Percentiles rank a stretch among this genome's conserved stretches.
These are phyloP conservation scores for Phanerodontia chrysosporium DNA, from an alignment of 768 basidiomycete species.

Conservation along the genomic window DNA sequence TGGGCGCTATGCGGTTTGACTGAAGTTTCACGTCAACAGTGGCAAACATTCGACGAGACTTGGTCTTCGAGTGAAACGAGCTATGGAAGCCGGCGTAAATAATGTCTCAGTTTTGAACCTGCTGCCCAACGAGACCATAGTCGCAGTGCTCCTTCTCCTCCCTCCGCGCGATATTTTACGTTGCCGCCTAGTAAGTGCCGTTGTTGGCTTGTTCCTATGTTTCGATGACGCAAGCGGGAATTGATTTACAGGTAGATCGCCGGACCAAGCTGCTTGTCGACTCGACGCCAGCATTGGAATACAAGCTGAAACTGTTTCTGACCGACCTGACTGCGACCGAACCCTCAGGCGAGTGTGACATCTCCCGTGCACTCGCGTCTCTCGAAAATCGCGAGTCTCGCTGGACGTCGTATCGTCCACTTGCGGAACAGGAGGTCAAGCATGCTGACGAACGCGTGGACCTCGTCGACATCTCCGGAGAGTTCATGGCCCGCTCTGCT, in stretches of 20 bases:
- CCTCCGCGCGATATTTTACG: too few species aligned
- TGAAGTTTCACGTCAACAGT: too few species aligned
- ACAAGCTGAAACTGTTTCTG: not conserved
- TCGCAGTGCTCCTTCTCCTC: too few species aligned
- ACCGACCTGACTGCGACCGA: not conserved
- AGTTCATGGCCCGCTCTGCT: not conserved
- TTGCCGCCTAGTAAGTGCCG: too few species aligned
- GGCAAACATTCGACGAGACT: too few species aligned
- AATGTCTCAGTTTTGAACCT: too few species aligned
- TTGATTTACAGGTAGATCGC: not conserved
- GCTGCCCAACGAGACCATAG: too few species aligned
- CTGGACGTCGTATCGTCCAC: not conserved
- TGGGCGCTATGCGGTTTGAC: too few species aligned
- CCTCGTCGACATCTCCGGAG: not conserved
- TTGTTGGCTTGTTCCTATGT: too few species aligned
- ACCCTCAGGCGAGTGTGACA: not conserved
- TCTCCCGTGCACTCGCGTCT: not conserved
- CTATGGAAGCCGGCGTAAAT: too few species aligned
- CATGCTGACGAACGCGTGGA: not conserved
- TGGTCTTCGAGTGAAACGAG: too few species aligned
- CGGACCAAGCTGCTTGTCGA: not conserved
- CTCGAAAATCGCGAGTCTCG: not conserved
- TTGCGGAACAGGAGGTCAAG: not conserved
- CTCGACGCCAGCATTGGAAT: not conserved
- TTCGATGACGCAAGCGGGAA: too few species aligned